phyloP scores from a whole-genome alignment of 139 green algal species.

The Mesotaenium endlicherianum region DNA sequence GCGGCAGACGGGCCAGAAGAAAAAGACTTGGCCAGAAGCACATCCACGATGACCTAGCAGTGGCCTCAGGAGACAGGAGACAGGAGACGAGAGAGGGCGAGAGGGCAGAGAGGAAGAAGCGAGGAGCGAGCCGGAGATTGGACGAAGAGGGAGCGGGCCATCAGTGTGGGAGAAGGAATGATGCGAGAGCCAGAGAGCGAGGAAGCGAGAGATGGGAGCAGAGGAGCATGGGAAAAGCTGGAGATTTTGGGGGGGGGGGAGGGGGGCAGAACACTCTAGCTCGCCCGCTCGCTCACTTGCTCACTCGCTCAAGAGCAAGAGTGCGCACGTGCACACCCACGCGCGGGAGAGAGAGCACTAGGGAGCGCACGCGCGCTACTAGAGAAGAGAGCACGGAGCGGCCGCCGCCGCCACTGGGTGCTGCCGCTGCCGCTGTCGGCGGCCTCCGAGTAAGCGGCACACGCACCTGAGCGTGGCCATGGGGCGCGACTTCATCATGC shows the following conservation, averaged over 20 bases:
- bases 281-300: too few species aligned
- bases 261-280: background rate
- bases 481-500: conserved; percentile 21
- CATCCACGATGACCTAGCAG: background rate
- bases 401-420: too few species aligned
- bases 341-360: too few species aligned
- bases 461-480: conserved; percentile 15
- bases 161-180: background rate
- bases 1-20: background rate
- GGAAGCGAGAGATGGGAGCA: background rate
- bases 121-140: background rate
- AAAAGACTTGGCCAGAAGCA: background rate
- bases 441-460: too few species aligned
- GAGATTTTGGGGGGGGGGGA: background rate
- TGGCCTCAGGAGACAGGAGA: background rate
- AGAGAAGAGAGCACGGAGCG: too few species aligned
- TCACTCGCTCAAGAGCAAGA: too few species aligned
- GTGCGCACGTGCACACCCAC: too few species aligned
- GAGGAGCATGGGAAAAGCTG: background rate
- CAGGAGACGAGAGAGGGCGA: background rate
- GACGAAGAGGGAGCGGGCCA: background rate
- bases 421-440: too few species aligned
- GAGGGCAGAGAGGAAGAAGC: background rate
- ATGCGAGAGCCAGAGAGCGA: background rate
- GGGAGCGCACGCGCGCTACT: too few species aligned